phyloP scores from a whole-genome alignment of 2,329 filamentous ascomycete genomes.

The Phialocephala sp. region DNA sequence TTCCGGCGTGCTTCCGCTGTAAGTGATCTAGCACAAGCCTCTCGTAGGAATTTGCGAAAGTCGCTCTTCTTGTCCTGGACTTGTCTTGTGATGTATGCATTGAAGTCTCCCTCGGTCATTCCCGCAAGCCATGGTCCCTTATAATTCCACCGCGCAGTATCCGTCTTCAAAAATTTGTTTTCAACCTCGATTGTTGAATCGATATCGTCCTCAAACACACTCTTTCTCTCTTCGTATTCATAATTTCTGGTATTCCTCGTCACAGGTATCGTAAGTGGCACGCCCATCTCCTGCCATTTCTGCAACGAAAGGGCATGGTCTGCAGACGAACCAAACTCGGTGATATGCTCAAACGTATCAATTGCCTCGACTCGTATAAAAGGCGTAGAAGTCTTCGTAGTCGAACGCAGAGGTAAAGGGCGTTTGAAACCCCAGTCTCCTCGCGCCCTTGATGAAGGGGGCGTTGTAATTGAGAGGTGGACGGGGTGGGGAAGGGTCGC shows the following conservation, averaged over 20 bases:
- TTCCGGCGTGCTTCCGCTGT: constrained; percentile 45
- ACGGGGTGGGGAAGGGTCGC: constrained; percentile 82
- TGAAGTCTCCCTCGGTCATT: constrained; percentile 65
- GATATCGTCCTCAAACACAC: constrained; percentile 64
- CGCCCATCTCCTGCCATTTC: constrained; percentile 84
- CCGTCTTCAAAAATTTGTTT: constrained; percentile 41
- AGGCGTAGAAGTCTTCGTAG: constrained; percentile 73
- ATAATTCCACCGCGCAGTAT: constrained; percentile 68
- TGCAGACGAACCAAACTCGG: constrained; percentile 82
- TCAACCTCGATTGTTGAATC: constrained; percentile 55
- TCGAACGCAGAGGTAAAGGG: constrained; percentile 77
- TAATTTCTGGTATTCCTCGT: constrained; percentile 4
- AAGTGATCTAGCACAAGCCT: constrained; percentile 53
- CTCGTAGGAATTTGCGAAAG: constrained; percentile 60
- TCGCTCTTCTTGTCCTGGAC: constrained; percentile 59
- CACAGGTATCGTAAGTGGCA: constrained; percentile 69
- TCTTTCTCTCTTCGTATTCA: constrained; percentile 44
- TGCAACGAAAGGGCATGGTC: constrained; percentile 81
- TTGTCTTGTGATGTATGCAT: constrained; percentile 57
- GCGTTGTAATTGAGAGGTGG: constrained; percentile 81
- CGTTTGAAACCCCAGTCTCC: constrained; percentile 96
- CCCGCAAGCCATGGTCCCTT: constrained; percentile 69
- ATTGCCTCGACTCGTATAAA: constrained; percentile 77
- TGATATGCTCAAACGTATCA: constrained; percentile 86
- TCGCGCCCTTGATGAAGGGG: constrained; percentile 70